Evolutionary conservation across 805 yeast species (phyloP).

Genomic region (Zygotorulaspora chibaensis): DNA sequence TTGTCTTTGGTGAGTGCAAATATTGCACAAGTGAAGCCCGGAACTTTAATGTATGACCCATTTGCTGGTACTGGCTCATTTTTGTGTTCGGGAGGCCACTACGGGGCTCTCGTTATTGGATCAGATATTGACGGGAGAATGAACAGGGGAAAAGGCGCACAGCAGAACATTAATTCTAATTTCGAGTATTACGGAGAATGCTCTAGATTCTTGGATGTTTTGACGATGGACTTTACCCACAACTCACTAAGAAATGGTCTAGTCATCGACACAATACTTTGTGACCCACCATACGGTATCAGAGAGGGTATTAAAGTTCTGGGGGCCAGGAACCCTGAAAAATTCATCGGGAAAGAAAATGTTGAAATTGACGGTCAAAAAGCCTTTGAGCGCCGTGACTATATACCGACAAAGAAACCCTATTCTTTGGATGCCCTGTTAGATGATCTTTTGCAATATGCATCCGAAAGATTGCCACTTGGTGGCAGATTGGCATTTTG

Average conservation of each 20-base stretch:
- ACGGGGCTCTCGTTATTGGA: slow-evolving; percentile 76
- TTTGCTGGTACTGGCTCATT: slow-evolving; percentile 97
- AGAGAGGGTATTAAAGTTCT: slow-evolving; percentile 92
- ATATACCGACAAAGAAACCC: slow-evolving; percentile 89
- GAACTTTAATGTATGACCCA: slow-evolving; percentile 81
- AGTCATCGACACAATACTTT: slow-evolving; percentile 71
- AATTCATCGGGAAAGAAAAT: slow-evolving; percentile 67
- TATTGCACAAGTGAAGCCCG: slow-evolving; percentile 66
- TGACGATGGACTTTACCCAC: slow-evolving; percentile 94
- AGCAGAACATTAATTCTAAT: slow-evolving; percentile 48
- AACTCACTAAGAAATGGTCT: slow-evolving; percentile 66
- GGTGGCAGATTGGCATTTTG: slow-evolving; percentile 87
- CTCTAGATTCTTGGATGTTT: slow-evolving; percentile 59
- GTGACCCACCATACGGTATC: slow-evolving; percentile 98
- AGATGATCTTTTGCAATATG: slow-evolving; percentile 71
- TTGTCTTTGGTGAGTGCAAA: slow-evolving; percentile 83
- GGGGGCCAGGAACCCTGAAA: slow-evolving; percentile 71
- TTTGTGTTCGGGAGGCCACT: slow-evolving; percentile 79
- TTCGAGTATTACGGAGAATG: slow-evolving; percentile 68
- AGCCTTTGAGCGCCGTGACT: slow-evolving; percentile 75
- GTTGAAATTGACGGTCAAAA: slow-evolving; percentile 72
- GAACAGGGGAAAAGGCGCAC: slow-evolving; percentile 57
- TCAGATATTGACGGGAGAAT: slow-evolving; percentile 89
- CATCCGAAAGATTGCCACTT: slow-evolving; percentile 64
- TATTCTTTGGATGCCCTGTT: slow-evolving; percentile 73